Evolutionary conservation across 116 monocot genomes (phyloP).

Genomic region (Phalaenopsis hybrid): DNA sequence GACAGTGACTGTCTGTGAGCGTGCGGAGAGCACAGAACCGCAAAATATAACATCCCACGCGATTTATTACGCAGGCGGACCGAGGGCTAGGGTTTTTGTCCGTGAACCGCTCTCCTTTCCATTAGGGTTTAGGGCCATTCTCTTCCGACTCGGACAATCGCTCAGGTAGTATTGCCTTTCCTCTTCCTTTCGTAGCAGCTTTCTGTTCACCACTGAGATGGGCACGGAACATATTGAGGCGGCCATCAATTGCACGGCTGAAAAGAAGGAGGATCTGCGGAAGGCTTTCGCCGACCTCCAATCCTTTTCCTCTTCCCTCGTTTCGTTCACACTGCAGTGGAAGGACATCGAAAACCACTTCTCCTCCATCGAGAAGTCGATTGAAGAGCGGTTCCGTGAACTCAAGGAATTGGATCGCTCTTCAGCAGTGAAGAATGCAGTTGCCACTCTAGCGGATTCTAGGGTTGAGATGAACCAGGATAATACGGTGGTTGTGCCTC

Average conservation of each 20-base stretch:
- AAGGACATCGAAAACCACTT: conserved; percentile 52
- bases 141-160: background rate
- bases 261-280: conserved; percentile 50
- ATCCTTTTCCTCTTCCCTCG: conserved; percentile 26
- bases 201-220: conserved; percentile 13
- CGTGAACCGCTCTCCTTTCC: too few relatives aligned
- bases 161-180: background rate
- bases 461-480: background rate
- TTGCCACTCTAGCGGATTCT: background rate
- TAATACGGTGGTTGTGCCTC: conserved; percentile 4
- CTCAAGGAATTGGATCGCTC: conserved; percentile 20
- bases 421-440: background rate
- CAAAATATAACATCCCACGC: too few relatives aligned
- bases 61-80: too few relatives aligned
- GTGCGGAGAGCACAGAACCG: too few relatives aligned
- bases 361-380: conserved; percentile 33
- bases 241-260: conserved; percentile 33
- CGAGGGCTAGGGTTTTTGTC: too few relatives aligned
- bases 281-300: conserved; percentile 49
- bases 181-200: background rate
- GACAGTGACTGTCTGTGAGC: too few relatives aligned
- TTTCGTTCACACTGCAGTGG: conserved; percentile 47
- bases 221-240: conserved; percentile 21
- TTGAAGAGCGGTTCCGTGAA: conserved; percentile 35
- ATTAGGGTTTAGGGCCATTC: too few relatives aligned